Evolutionary conservation across 495 filamentous ascomycete species (phyloP).

Genomic region (Neurospora sp.): DNA sequence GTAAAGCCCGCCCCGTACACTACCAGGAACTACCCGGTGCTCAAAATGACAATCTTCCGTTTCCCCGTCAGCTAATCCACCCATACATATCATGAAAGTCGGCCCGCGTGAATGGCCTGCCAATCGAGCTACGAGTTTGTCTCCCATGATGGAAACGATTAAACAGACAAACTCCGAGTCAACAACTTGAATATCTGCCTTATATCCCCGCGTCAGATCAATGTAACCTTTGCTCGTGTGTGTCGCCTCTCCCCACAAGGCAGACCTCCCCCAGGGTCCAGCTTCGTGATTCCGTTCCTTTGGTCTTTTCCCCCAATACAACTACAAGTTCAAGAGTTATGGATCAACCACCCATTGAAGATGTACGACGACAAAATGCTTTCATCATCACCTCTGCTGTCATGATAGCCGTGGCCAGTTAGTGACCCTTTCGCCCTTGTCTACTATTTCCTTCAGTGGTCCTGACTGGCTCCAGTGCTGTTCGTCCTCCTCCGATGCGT

Average conservation of each 20-base stretch:
- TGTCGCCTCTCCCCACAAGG: not conserved
- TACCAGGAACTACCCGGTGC: not conserved
- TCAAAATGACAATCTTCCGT: not conserved
- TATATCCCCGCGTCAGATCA: not conserved
- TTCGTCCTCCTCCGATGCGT: constrained; percentile 15
- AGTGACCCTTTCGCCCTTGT: not conserved
- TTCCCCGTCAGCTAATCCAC: not conserved
- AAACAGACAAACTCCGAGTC: too few relatives aligned
- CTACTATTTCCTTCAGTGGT: not conserved
- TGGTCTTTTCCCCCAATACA: not conserved
- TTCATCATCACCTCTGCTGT: constrained; percentile 7
- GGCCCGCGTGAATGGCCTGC: not conserved
- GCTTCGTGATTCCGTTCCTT: not conserved
- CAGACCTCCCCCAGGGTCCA: not conserved
- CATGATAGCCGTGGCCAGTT: constrained; percentile 9
- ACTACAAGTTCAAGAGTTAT: not conserved
- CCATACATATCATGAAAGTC: not conserved
- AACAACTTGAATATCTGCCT: not conserved
- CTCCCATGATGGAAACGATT: not conserved
- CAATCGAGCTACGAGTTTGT: not conserved
- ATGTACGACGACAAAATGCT: constrained; percentile 2
- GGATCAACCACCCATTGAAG: not conserved
- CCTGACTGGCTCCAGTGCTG: constrained; percentile 10
- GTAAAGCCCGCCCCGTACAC: not conserved
- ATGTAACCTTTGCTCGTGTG: not conserved